These are phyloP conservation scores for Penicillium olsonii DNA, from an alignment of 2,329 filamentous ascomycete species.

Conservation along the genomic window DNA sequence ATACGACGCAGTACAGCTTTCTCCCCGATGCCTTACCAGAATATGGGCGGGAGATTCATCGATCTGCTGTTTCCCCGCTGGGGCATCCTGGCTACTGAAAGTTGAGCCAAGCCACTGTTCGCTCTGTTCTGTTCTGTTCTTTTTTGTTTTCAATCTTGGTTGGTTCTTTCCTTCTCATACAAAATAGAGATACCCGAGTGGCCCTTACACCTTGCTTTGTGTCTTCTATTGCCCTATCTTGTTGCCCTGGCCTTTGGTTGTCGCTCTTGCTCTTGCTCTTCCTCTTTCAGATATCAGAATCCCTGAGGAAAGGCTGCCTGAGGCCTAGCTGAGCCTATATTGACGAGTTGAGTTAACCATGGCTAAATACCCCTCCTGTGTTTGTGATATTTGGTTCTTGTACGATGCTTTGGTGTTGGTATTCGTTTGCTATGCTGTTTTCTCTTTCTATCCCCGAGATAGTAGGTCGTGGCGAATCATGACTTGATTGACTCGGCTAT, in stretches of 20 bases:
- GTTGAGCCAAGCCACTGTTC: constrained; percentile 5
- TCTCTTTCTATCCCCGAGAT: no score
- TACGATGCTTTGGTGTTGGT: not conserved
- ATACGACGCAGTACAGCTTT: constrained; percentile 21
- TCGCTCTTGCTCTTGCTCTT: not conserved
- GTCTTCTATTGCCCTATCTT: not conserved
- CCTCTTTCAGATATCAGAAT: not conserved
- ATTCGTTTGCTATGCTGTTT: not conserved
- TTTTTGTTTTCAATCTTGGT: not conserved
- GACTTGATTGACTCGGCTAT: not conserved
- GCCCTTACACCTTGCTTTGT: not conserved
- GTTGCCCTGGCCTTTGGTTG: not conserved
- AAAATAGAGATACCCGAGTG: constrained; percentile 14
- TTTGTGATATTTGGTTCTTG: not conserved
- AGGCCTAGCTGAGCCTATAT: not conserved
- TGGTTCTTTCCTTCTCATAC: constrained; percentile 5
- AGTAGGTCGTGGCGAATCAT: not conserved
- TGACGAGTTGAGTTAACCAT: not conserved
- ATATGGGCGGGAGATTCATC: constrained; percentile 24
- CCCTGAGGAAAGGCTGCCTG: not conserved
- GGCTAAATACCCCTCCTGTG: not conserved
- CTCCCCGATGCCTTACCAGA: constrained; percentile 22
- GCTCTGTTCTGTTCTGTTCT: not conserved
- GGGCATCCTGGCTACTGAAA: constrained; percentile 23
- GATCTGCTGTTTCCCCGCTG: constrained; percentile 26